Evolutionary conservation across 2,329 filamentous ascomycete genomes (phyloP).

Genomic region (Colletotrichum eleusines): DNA sequence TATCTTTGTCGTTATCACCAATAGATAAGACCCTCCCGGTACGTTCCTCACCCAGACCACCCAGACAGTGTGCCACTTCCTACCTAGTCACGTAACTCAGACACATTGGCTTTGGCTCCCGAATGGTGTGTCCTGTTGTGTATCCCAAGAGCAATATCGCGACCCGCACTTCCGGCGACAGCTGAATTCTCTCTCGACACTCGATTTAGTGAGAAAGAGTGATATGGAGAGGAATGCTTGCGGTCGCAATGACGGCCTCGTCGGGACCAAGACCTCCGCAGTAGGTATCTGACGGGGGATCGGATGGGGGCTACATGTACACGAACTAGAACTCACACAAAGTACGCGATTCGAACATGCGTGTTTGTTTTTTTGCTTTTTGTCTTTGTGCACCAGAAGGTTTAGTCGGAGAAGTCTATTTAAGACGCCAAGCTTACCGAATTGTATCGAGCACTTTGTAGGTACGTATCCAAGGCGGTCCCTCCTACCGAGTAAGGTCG

Average conservation of each 20-base stretch:
- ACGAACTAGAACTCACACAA: not conserved
- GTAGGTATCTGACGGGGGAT: not conserved
- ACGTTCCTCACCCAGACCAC: not conserved
- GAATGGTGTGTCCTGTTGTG: constrained; percentile 22
- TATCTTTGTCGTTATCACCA: not conserved
- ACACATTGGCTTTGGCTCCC: too few species aligned
- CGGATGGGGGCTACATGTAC: not conserved
- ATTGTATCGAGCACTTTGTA: not conserved
- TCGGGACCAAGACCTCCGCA: constrained; percentile 3
- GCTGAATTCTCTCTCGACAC: not conserved
- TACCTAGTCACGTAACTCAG: not conserved
- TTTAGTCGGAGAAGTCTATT: not conserved
- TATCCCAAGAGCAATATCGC: constrained; percentile 20
- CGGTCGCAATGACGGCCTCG: not conserved
- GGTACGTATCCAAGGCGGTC: not conserved
- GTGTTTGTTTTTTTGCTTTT: not conserved
- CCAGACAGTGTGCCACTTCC: too few species aligned
- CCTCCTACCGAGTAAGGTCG: too few species aligned
- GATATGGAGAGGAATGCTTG: not conserved
- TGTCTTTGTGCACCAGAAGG: not conserved
- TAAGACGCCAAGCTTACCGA: not conserved
- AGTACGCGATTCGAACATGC: not conserved
- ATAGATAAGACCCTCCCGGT: constrained; percentile 10
- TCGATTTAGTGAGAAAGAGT: not conserved
- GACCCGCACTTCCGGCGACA: not conserved